Evolutionary conservation across 2,329 filamentous ascomycete genomes (phyloP).

Genomic region (Arthroderma uncinatum): DNA sequence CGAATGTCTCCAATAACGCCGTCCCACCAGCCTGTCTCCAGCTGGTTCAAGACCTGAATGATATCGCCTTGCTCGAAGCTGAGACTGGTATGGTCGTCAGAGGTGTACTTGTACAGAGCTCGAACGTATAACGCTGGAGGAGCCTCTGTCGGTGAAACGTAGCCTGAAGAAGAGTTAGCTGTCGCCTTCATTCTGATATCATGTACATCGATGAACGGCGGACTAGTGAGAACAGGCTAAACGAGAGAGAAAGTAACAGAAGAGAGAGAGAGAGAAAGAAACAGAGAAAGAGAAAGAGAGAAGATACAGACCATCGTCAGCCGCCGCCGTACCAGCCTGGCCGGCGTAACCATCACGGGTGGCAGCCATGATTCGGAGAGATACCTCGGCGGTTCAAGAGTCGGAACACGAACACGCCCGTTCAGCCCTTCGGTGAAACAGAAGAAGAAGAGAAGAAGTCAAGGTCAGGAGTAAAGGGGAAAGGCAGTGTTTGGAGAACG

Average conservation of each 20-base stretch:
- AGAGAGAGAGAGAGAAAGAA: not conserved
- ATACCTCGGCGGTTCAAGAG: not conserved
- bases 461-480: not conserved
- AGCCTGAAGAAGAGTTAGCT: constrained; percentile 2
- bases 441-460: not conserved
- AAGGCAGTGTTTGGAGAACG: not conserved
- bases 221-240: not conserved
- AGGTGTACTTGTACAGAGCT: constrained; percentile 94
- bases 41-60: constrained; percentile 94
- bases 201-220: too few species aligned
- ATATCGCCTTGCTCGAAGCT: constrained; percentile 96
- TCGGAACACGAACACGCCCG: not conserved
- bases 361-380: not conserved
- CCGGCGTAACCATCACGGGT: not conserved
- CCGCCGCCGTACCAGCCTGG: not conserved
- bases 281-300: not conserved
- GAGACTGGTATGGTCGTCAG: constrained; percentile 90
- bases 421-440: not conserved
- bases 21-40: constrained; percentile 99
- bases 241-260: not conserved
- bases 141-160: constrained; percentile 23
- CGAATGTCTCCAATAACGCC: constrained; percentile 92
- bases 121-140: constrained; percentile 66
- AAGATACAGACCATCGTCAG: constrained; percentile 1
- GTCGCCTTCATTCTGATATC: constrained; percentile 3